Evolutionary conservation across 2,329 filamentous ascomycete genomes (phyloP).

Genomic region (Stagonosporopsis chrysanthemi): DNA sequence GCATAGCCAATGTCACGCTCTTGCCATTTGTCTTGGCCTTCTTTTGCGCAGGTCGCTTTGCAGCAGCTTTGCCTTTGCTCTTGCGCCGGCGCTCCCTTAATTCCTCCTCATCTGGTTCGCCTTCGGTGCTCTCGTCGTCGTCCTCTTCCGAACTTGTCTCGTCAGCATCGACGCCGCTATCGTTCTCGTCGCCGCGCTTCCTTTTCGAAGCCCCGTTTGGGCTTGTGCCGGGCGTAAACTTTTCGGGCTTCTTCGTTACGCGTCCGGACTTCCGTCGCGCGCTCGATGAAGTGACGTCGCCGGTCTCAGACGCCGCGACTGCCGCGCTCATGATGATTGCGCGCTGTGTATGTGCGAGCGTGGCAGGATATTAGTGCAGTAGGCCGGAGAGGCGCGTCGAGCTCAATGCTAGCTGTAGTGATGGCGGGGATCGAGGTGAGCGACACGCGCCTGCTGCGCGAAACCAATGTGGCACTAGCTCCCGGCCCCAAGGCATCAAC

Average conservation of each 20-base stretch:
- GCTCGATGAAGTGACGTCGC: constrained; percentile 37
- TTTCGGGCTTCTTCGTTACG: constrained; percentile 49
- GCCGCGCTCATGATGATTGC: constrained; percentile 43
- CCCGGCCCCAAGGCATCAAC: constrained; percentile 8
- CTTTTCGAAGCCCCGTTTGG: constrained; percentile 45
- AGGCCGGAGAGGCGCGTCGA: constrained; percentile 16
- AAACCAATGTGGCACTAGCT: constrained; percentile 12
- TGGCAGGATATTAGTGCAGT: constrained; percentile 14
- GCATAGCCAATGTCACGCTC: constrained; percentile 61
- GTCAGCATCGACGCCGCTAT: constrained; percentile 41
- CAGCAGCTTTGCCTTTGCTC: constrained; percentile 38
- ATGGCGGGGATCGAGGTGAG: constrained; percentile 31
- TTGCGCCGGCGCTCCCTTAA: constrained; percentile 46
- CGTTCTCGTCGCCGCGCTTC: constrained; percentile 44
- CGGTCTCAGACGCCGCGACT: constrained; percentile 33
- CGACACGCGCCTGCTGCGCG: constrained; percentile 17
- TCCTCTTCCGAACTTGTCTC: constrained; percentile 40
- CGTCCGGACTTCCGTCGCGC: constrained; percentile 52
- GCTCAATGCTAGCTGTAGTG: constrained; percentile 31
- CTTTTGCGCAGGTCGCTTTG: constrained; percentile 55
- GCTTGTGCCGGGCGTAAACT: constrained; percentile 40
- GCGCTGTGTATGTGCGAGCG: constrained; percentile 21
- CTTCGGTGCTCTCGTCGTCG: constrained; percentile 44
- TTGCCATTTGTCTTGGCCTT: constrained; percentile 64
- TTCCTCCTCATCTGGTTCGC: constrained; percentile 52